A percentile compares a stretch with the other conserved stretches of the same genome.
phyloP scores from a whole-genome alignment of 805 yeast species.

The Ogataea glucozyma region DNA sequence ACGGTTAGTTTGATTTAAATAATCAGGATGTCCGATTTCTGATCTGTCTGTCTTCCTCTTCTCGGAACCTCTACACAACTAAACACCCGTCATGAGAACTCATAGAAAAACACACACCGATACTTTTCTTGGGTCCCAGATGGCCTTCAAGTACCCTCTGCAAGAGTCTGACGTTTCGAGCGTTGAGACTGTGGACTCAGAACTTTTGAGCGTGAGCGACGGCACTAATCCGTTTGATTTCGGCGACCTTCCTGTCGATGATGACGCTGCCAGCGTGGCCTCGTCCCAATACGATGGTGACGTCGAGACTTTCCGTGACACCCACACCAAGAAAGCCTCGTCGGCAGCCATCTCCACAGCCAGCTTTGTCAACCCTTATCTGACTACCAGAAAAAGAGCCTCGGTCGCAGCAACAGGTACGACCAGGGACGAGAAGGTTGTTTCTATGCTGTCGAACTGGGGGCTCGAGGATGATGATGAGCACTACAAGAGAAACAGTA shows the following conservation, averaged over 20 bases:
- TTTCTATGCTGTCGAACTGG: conserved; percentile 16
- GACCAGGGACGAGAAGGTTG: conserved; percentile 8
- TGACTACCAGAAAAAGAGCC: not conserved
- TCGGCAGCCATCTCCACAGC: conserved; percentile 3
- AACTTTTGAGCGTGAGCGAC: conserved; percentile 2
- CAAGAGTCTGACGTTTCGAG: conserved; percentile 5
- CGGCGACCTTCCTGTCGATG: not conserved
- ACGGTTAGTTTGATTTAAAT: too few species aligned
- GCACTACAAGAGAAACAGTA: conserved; percentile 14
- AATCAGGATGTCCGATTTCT: not conserved
- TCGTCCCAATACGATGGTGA: conserved; percentile 11
- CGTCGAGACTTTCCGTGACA: not conserved
- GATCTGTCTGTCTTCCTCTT: not conserved
- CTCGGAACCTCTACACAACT: not conserved
- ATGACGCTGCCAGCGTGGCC: conserved; percentile 5
- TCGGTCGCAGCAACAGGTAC: not conserved
- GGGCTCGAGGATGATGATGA: conserved; percentile 12
- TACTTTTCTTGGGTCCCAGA: conserved; percentile 17
- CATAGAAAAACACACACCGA: conserved; percentile 14
- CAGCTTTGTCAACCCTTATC: conserved; percentile 12
- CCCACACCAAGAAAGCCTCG: not conserved
- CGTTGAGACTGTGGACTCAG: conserved; percentile 9
- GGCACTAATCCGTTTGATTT: conserved; percentile 8
- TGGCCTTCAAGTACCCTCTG: conserved; percentile 14
- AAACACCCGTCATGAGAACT: not conserved